Percentiles rank a stretch among this genome's conserved stretches.
Conservation (phyloP, 2,329 filamentous ascomycete species). For the Cladophialophora carrionii region DNA sequence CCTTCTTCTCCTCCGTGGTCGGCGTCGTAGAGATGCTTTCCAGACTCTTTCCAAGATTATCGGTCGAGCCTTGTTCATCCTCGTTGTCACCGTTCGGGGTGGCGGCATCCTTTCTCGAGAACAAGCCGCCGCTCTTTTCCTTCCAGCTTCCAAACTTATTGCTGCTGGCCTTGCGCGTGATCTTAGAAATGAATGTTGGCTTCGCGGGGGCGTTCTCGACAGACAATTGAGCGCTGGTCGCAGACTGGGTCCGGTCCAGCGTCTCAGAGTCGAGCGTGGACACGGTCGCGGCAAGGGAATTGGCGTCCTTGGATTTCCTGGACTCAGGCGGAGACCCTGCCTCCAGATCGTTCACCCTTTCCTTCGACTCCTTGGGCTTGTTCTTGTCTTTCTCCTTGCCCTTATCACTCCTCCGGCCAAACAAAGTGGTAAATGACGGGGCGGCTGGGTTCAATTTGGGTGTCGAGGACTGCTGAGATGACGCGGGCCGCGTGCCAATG, state of each 20-base stretch:
- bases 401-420: constrained; percentile 59
- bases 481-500: constrained; percentile 77
- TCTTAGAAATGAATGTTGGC: constrained; percentile 57
- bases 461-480: constrained; percentile 57
- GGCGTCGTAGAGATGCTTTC: constrained; percentile 37
- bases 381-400: constrained; percentile 44
- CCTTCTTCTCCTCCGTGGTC: constrained; percentile 48
- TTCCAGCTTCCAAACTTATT: constrained; percentile 58
- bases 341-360: constrained; percentile 40
- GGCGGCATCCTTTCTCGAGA: constrained; percentile 52
- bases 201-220: constrained; percentile 42
- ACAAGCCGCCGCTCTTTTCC: constrained; percentile 49
- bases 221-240: constrained; percentile 40
- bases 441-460: constrained; percentile 81
- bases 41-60: constrained; percentile 38
- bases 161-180: constrained; percentile 56
- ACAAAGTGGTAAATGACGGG: constrained; percentile 78
- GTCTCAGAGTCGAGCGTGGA: constrained; percentile 55
- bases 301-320: constrained; percentile 51
- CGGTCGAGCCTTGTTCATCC: constrained; percentile 47
- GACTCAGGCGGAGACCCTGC: constrained; percentile 51
- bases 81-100: constrained; percentile 49
- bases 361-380: constrained; percentile 42
- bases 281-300: constrained; percentile 46
- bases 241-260: constrained; percentile 52